A percentile compares a stretch with the other conserved stretches of the same genome.
phyloP scores from a whole-genome alignment of 2,329 filamentous ascomycete species.

The Colletotrichum theobromicola region DNA sequence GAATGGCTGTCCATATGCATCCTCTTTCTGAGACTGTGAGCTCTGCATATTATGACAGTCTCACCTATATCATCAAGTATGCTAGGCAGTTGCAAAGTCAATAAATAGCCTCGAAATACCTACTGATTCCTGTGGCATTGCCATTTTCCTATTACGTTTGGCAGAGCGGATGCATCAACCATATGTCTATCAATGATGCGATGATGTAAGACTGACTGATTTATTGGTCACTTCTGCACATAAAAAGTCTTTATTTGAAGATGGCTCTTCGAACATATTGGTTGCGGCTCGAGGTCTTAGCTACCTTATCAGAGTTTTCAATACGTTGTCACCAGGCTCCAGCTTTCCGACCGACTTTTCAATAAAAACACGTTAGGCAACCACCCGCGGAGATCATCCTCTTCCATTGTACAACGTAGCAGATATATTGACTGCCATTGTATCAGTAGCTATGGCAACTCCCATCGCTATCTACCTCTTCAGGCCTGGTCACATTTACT shows the following conservation, averaged over 20 bases:
- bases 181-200: background rate
- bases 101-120: background rate
- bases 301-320: background rate
- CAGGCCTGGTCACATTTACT: background rate
- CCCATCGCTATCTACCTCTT: background rate
- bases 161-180: background rate
- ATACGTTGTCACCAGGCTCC: background rate
- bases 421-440: background rate
- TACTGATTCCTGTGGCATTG: background rate
- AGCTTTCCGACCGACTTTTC: background rate
- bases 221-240: background rate
- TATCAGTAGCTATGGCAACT: background rate
- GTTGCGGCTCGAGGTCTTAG: background rate
- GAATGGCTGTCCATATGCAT: background rate
- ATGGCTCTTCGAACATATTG: background rate
- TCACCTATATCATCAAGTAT: background rate
- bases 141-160: background rate
- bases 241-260: background rate
- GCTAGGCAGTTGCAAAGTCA: fast-evolving
- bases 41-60: background rate
- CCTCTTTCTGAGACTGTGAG: background rate
- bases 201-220: background rate
- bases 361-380: background rate
- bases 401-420: background rate
- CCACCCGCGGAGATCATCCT: background rate